Percentiles rank a stretch among this genome's conserved stretches.
These are phyloP conservation scores for Kwoniella bestiolae DNA, from an alignment of 768 basidiomycete genomes.

Conservation along the genomic window DNA sequence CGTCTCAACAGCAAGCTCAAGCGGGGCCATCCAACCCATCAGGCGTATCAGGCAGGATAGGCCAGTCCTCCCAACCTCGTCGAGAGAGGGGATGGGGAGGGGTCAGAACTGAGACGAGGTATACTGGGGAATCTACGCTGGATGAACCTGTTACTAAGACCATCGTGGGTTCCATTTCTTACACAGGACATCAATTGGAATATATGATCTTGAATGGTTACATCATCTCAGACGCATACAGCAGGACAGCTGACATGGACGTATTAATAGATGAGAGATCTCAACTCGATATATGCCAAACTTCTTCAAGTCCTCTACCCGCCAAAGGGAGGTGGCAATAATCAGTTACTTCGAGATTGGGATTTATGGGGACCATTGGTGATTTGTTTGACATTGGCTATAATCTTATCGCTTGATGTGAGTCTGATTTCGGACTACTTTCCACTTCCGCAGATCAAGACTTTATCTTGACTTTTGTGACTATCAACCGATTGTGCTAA, in stretches of 20 bases:
- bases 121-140: conserved; percentile 81
- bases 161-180: conserved; percentile 66
- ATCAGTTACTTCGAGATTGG: conserved; percentile 94
- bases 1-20: conserved; percentile 13
- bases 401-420: conserved; percentile 48
- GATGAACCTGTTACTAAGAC: conserved; percentile 90
- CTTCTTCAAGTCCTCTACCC: conserved; percentile 93
- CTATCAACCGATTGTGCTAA: too few species aligned
- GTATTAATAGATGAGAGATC: conserved; percentile 84
- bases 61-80: conserved; percentile 23
- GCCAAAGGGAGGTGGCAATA: conserved; percentile 67
- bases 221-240: too few species aligned
- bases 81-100: conserved; percentile 64
- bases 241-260: too few species aligned
- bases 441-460: too few species aligned
- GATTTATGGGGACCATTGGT: conserved; percentile 96
- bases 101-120: conserved; percentile 83
- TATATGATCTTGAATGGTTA: too few species aligned
- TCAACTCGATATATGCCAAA: conserved; percentile 88
- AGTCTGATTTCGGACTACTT: too few species aligned
- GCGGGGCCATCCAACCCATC: conserved; percentile 25
- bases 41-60: conserved; percentile 47
- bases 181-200: background rate
- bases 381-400: conserved; percentile 45
- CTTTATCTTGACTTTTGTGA: too few species aligned